Evolutionary conservation across 2,329 filamentous ascomycete genomes (phyloP).

Genomic region (Penicillium freii): DNA sequence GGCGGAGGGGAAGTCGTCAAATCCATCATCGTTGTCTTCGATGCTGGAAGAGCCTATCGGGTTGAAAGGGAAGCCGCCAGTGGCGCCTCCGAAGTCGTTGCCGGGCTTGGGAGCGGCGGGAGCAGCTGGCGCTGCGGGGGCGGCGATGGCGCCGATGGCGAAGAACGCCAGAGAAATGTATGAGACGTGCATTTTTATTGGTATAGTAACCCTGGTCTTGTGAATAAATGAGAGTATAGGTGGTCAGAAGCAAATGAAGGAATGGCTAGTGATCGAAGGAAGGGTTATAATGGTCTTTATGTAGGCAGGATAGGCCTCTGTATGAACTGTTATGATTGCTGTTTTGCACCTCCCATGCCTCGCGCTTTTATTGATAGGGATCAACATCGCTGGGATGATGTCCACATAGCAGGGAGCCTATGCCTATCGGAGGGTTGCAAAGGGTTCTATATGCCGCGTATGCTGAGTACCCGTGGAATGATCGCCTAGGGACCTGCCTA

Average conservation of each 20-base stretch:
- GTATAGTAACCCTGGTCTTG: constrained; percentile 4
- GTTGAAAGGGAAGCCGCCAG: constrained; percentile 19
- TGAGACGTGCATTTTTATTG: constrained; percentile 18
- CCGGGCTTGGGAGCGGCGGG: constrained; percentile 14
- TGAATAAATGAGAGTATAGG: constrained; percentile 13
- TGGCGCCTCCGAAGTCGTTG: constrained; percentile 4
- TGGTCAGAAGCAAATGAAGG: constrained; percentile 12
- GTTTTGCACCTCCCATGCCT: constrained; percentile 18
- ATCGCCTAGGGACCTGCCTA: constrained; percentile 10
- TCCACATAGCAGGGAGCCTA: constrained; percentile 14
- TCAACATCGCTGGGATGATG: constrained; percentile 19
- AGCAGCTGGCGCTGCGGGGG: constrained; percentile 15
- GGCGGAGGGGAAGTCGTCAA: constrained; percentile 16
- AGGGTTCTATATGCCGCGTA: constrained; percentile 1
- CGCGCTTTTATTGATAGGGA: constrained; percentile 11
- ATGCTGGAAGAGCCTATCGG: constrained; percentile 5
- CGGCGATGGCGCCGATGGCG: constrained; percentile 32
- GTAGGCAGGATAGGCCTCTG: constrained; percentile 2
- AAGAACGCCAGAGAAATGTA: constrained; percentile 28
- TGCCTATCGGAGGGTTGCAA: constrained; percentile 10
- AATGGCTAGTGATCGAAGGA: background rate
- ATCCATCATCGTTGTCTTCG: constrained; percentile 13
- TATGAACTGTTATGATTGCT: constrained; percentile 14
- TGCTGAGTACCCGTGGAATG: constrained; percentile 18
- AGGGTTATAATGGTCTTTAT: constrained; percentile 18